Base-by-base conservation (phyloP, 2,329 filamentous ascomycete species). In the Aspergillus pseudonomiae region DNA sequence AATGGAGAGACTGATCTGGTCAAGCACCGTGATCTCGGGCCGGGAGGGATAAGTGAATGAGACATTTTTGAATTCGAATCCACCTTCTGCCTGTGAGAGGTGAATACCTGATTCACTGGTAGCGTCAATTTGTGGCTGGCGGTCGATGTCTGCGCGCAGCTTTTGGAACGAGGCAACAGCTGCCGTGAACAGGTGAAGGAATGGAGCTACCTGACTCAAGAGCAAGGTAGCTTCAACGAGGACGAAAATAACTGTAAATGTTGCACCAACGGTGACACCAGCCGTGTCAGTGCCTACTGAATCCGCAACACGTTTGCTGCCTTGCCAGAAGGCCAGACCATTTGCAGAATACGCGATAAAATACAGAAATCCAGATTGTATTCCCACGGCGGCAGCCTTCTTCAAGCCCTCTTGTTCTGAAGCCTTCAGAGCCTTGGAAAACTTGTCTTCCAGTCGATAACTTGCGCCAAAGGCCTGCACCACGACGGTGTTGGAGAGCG, bases 321-420 rank as follows among this genome's bases (percentile, higher is more conserved):
- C 89, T 72, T 90, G 84, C 87, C 88, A 91, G 71, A 89, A 91
- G 0, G 88, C 87, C 16, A 91, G 79, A 1, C 86, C 87, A 71
- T 90, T 91, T 7, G 87, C 87, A 2, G 86, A 84, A 67, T 89
- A 91, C 4, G 88, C 86, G 66, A 91, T 85, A 66, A 91, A 91
- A 72, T 89, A 91, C 7, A 91, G 77, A 19, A 85, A 74, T 11
- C 88, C 88, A 9, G 86, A 82, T 70, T 90, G 87, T 0, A 85
- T 74, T 4, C 85, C 89, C 30, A 84, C 81, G 0, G 83, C 81
- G 1, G 83, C 75, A 0, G 86, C 83, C 71, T 90, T 91, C 65
- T 86, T 85, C 63, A 87, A 81, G 2, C 84, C 87, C 28, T 84
- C 80, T 11, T 75, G 79, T 55, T 82, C 80, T 4, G 87, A 84